Evolutionary conservation across 2,329 filamentous ascomycete genomes (phyloP).

Genomic region (Xylariaceae sp.): DNA sequence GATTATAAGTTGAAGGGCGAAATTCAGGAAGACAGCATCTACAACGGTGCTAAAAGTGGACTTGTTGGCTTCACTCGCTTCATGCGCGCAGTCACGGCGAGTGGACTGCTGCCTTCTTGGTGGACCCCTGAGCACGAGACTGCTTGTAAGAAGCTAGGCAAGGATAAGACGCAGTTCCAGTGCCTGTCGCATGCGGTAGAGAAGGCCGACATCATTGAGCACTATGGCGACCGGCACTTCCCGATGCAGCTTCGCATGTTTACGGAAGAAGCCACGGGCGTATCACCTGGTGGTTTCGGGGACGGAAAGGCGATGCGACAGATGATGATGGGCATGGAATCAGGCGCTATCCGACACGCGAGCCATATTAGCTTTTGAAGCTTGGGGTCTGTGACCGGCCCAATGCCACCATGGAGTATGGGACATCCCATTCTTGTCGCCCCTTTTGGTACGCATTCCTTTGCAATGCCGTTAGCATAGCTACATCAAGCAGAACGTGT

Average conservation of each 20-base stretch:
- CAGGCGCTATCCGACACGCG: not conserved
- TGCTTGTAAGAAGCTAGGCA: constrained; percentile 12
- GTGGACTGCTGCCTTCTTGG: constrained; percentile 15
- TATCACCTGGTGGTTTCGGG: constrained; percentile 27
- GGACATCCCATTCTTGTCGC: too few relatives aligned
- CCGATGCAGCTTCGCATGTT: constrained; percentile 49
- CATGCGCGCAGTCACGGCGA: constrained; percentile 2
- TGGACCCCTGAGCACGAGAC: constrained; percentile 12
- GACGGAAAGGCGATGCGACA: constrained; percentile 19
- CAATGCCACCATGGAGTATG: too few relatives aligned
- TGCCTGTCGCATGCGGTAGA: constrained; percentile 8
- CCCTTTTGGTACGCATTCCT: not conserved
- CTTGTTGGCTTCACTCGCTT: constrained; percentile 13
- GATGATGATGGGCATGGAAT: constrained; percentile 17
- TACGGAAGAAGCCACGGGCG: constrained; percentile 37
- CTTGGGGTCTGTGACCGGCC: not conserved
- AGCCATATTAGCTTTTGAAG: not conserved
- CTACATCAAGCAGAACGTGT: too few relatives aligned
- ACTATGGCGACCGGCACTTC: constrained; percentile 41
- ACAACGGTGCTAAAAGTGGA: constrained; percentile 6
- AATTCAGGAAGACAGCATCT: constrained; percentile 3
- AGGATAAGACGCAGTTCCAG: constrained; percentile 4
- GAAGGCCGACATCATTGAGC: constrained; percentile 26
- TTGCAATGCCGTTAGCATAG: too few relatives aligned
- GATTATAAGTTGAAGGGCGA: constrained; percentile 12